Conservation (phyloP, 2,329 filamentous ascomycete genomes). For the Juglanconis sp. region DNA sequence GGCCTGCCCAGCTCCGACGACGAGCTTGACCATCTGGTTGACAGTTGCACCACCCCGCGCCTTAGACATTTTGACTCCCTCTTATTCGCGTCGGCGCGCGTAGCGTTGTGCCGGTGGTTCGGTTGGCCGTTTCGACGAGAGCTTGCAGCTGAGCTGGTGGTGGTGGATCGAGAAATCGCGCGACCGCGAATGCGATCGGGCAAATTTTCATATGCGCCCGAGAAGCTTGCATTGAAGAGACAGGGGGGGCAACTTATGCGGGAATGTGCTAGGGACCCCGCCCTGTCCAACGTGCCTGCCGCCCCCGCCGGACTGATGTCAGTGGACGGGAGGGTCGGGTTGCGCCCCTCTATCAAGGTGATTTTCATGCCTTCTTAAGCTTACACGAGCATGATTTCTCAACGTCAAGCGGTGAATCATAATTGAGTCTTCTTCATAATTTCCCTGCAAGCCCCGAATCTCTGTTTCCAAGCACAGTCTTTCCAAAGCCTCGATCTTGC, state of each 20-base stretch:
- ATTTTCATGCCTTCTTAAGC: conserved; percentile 7
- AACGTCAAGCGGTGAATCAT: conserved; percentile 2
- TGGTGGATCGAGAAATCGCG: conserved; percentile 7
- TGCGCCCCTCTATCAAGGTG: conserved; percentile 13
- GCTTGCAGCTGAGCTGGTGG: not conserved
- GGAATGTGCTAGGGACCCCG: not conserved
- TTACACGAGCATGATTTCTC: not conserved
- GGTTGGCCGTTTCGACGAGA: not conserved
- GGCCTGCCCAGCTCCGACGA: conserved; percentile 93
- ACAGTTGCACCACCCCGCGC: conserved; percentile 36
- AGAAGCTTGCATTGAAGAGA: conserved; percentile 13
- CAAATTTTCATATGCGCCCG: conserved; percentile 2
- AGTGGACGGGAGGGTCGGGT: not conserved
- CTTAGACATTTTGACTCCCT: conserved; percentile 48
- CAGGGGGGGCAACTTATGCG: conserved; percentile 8
- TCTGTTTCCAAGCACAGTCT: not conserved
- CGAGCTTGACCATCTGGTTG: conserved; percentile 90
- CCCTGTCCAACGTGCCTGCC: not conserved
- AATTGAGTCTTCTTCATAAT: not conserved
- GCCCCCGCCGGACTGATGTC: conserved; percentile 15
- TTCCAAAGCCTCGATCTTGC: not conserved
- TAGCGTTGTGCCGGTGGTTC: not conserved
- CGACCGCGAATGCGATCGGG: not conserved
- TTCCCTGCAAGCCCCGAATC: not conserved
- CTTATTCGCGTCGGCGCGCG: not conserved